Evolutionary conservation across 2,329 filamentous ascomycete genomes (phyloP).

Genomic region (Pestalotiopsis sp.): DNA sequence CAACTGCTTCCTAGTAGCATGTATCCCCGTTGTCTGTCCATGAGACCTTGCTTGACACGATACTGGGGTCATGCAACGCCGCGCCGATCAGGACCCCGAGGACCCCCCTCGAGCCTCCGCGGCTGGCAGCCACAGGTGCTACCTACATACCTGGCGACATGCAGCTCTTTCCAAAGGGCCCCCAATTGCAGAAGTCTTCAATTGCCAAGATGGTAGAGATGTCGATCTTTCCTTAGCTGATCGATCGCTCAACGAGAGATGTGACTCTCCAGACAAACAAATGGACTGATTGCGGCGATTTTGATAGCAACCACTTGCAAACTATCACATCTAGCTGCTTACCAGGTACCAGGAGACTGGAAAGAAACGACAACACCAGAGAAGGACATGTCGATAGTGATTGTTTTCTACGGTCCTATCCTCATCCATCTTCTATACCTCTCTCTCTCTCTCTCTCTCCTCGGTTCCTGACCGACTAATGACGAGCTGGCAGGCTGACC

Average conservation of each 20-base stretch:
- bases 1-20: no score
- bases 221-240: slow-evolving; percentile 12
- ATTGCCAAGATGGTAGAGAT: slow-evolving; percentile 10
- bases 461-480: not conserved
- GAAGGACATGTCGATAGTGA: not conserved
- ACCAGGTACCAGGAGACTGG: not conserved
- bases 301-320: not conserved
- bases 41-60: not conserved
- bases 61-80: not conserved
- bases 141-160: not conserved
- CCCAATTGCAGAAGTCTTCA: not conserved
- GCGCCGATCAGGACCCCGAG: not conserved
- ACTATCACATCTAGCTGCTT: no score
- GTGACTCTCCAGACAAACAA: not conserved
- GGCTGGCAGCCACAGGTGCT: not conserved
- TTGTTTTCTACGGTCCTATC: not conserved
- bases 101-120: not conserved
- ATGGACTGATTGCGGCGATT: slow-evolving; percentile 11
- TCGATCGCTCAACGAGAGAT: not conserved
- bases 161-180: not conserved
- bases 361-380: not conserved
- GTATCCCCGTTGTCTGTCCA: not conserved
- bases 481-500: not conserved
- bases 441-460: not conserved
- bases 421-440: not conserved